phyloP scores from a whole-genome alignment of 306 rosid species.

The Mimosa bimucronata region DNA sequence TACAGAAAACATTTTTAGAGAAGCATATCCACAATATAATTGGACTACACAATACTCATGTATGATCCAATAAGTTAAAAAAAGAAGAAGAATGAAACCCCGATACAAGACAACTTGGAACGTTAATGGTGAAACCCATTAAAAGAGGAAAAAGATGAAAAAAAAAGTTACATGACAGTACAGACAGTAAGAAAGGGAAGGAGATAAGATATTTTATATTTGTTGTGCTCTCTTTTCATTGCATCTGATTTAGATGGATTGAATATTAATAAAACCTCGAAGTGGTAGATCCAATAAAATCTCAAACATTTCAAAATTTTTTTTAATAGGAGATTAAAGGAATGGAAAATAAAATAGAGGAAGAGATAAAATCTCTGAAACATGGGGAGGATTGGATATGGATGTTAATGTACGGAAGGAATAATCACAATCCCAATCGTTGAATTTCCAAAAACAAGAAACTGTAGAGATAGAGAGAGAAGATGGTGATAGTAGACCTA shows the following conservation, averaged over 20 bases:
- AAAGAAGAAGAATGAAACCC: slow-evolving; percentile 21
- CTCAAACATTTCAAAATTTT: slow-evolving; percentile 12
- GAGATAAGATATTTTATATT: no score
- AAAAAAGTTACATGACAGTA: background rate
- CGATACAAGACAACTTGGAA: slow-evolving; percentile 5
- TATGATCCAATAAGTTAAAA: no score
- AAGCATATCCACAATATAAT: no score
- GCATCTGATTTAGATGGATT: background rate
- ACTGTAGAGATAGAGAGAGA: background rate
- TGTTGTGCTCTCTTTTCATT: background rate
- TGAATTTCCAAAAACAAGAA: slow-evolving; percentile 36
- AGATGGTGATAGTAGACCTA: slow-evolving; percentile 37
- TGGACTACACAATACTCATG: no score
- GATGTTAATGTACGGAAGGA: slow-evolving; percentile 51
- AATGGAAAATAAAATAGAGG: background rate
- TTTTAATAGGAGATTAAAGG: background rate
- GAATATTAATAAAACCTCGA: slow-evolving; percentile 25
- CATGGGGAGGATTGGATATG: slow-evolving; percentile 37
- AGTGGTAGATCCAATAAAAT: slow-evolving; percentile 38
- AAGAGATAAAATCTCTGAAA: slow-evolving; percentile 44
- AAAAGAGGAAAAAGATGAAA: background rate
- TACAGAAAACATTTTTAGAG: no score
- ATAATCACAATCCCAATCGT: slow-evolving; percentile 41
- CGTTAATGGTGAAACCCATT: background rate
- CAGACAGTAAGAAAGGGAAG: no score